Percentiles rank a stretch among this genome's conserved stretches.
These are phyloP conservation scores for Cystobasidium tubakii DNA, from an alignment of 768 basidiomycete species.

Conservation along the genomic window DNA sequence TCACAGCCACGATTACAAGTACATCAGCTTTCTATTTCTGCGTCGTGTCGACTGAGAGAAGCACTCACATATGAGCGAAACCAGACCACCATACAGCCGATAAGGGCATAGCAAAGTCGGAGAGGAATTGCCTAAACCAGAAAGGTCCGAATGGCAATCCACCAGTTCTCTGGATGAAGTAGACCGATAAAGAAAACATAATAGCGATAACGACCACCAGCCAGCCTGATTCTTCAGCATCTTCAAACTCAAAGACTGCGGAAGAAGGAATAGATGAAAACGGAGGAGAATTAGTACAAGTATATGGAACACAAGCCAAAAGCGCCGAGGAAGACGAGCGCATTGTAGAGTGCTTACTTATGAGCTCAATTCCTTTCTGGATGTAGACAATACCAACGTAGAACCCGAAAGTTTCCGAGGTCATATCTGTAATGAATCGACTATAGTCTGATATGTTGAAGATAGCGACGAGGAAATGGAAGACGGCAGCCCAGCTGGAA, in stretches of 20 bases:
- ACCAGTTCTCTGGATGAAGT: constrained; percentile 43
- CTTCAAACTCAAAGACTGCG: constrained; percentile 42
- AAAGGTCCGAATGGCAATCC: constrained; percentile 44
- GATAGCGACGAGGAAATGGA: constrained; percentile 46
- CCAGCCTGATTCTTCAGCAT: constrained; percentile 41
- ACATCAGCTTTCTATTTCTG: not conserved
- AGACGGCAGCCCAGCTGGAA: constrained; percentile 47
- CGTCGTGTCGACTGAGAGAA: not conserved
- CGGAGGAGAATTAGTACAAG: no score
- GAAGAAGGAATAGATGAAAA: not conserved
- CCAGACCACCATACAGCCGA: constrained; percentile 46
- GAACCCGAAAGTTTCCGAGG: constrained; percentile 45
- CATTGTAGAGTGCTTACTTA: constrained; percentile 23
- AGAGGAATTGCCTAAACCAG: constrained; percentile 43
- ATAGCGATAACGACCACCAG: constrained; percentile 46
- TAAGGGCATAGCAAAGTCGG: constrained; percentile 47
- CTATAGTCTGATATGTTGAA: constrained; percentile 46
- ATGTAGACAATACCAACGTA: constrained; percentile 47
- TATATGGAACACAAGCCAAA: not conserved
- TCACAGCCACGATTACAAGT: not conserved
- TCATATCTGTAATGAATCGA: constrained; percentile 48
- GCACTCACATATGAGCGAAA: constrained; percentile 43
- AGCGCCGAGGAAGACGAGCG: not conserved
- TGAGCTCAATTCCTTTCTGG: constrained; percentile 46
- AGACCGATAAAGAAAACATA: constrained; percentile 46